Conservation (phyloP, 2,329 filamentous ascomycete species). For the Colletotrichum melonis region DNA sequence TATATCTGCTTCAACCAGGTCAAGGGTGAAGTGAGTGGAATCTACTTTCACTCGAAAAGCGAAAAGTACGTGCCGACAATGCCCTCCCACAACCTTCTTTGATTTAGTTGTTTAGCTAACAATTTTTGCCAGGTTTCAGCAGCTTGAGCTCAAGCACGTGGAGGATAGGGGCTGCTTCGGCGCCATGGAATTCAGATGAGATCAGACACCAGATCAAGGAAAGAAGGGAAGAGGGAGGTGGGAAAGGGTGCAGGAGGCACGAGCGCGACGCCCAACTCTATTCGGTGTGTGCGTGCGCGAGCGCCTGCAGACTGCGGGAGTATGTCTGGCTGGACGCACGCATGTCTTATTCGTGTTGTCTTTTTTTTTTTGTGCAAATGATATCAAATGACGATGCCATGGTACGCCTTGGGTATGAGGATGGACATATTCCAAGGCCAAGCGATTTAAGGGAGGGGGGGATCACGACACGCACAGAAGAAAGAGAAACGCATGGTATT, state of each 20-base stretch:
- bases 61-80: conserved; percentile 78
- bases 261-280: conserved; percentile 15
- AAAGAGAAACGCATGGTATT: conserved; percentile 1
- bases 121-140: conserved; percentile 78
- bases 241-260: conserved; percentile 8
- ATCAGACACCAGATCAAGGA: conserved; percentile 4
- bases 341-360: neutral
- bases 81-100: neutral
- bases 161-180: conserved; percentile 85
- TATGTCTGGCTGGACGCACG: conserved; percentile 7
- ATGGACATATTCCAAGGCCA: conserved; percentile 12
- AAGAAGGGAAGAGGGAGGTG: neutral
- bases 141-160: conserved; percentile 90
- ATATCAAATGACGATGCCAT: conserved; percentile 33
- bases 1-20: conserved; percentile 99
- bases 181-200: conserved; percentile 81
- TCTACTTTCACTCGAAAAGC: conserved; percentile 98
- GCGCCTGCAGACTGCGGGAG: neutral
- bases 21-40: conserved; percentile 86
- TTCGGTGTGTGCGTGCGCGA: conserved; percentile 2
- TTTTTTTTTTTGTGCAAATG: conserved; percentile 16
- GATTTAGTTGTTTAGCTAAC: conserved; percentile 17
- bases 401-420: conserved; percentile 24
- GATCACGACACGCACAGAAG: conserved; percentile 3
- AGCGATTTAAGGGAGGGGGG: neutral